phyloP scores from a whole-genome alignment of 257 asterid species.

The Craterostigma plantagineum region DNA sequence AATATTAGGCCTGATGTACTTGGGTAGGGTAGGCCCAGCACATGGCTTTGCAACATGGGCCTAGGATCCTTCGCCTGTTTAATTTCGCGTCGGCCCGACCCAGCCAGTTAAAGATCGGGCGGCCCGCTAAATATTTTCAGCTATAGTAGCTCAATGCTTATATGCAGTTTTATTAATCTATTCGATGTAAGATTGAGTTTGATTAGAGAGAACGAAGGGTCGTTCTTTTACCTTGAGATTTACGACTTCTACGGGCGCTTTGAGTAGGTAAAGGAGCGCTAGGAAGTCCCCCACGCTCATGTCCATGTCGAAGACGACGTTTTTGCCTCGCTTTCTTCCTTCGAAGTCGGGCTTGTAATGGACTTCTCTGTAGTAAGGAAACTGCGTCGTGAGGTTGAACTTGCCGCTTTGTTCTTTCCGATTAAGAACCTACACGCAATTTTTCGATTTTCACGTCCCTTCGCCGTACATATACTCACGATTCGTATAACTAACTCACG shows the following conservation, averaged over 20 bases:
- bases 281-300: slow-evolving; percentile 90
- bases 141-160: no score
- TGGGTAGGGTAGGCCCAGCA: no score
- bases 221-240: slow-evolving; percentile 46
- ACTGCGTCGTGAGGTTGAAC: slow-evolving; percentile 52
- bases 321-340: slow-evolving; percentile 35
- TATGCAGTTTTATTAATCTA: no score
- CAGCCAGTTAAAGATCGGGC: no score
- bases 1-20: no score
- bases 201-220: neutral
- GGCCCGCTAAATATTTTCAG: no score
- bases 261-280: slow-evolving; percentile 72
- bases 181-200: no score
- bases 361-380: slow-evolving; percentile 33
- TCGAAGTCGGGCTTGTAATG: slow-evolving; percentile 31
- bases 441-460: no score
- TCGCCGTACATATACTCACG: neutral
- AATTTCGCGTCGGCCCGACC: no score
- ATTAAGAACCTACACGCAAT: slow-evolving; percentile 49
- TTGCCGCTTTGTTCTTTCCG: slow-evolving; percentile 27
- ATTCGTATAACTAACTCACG: slow-evolving; percentile 26
- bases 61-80: no score
- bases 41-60: no score
- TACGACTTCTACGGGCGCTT: slow-evolving; percentile 43
- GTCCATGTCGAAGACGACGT: slow-evolving; percentile 78